Evolutionary conservation across 495 filamentous ascomycete species (phyloP), one percentile per base, ranked within the genome.

Genomic region (Elasticomyces elasticus): DNA sequence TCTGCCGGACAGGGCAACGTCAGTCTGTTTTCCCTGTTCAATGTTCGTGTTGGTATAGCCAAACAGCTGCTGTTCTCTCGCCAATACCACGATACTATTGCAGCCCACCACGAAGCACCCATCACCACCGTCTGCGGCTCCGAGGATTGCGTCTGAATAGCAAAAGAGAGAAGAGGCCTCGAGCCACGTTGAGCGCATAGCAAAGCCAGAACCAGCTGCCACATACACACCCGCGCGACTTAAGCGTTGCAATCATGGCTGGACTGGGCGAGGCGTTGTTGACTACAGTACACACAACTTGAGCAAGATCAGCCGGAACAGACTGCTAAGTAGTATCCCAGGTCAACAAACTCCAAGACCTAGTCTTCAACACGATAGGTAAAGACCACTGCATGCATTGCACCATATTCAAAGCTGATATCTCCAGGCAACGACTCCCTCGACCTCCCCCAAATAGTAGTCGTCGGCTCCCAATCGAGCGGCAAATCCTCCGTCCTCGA

Each of bases 401-500:
- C 15, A 23, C 15, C 43, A 3, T 4, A 5, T 4, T 25, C 5
- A 10, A 46, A 20, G 17, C 22, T 23, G 15, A 46, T 23, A n/a
- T 6, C n/a, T 22, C 20, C 47, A 94, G 35, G 92, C 66, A 95
- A 92, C 72, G 92, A 99, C 67, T 96, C 90, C 31, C 80, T 99
- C 51, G 92, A 99, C 71, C 71, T 99, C 37, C 92, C 92, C 49
- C 92, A 99, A 70, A 99, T 99, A 74, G 92, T 97, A 82, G 92
- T 99, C 49, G 92, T 99, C 56, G 92, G 92, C 52, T 99, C 92
- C 50, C 92, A 99, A 72, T 97, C 92, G 7, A 94, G 91, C 47
- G 92, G 92, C 61, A 99, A 99, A 71, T 97, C 92, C n/a, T 97
- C 92, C 15, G 92, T 99, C 19, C 79, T 99, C 52, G 92, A 99